Percentiles rank a stretch among this genome's conserved stretches.
phyloP scores from a whole-genome alignment of 2,329 filamentous ascomycete genomes.

The Verticillium isaacii region DNA sequence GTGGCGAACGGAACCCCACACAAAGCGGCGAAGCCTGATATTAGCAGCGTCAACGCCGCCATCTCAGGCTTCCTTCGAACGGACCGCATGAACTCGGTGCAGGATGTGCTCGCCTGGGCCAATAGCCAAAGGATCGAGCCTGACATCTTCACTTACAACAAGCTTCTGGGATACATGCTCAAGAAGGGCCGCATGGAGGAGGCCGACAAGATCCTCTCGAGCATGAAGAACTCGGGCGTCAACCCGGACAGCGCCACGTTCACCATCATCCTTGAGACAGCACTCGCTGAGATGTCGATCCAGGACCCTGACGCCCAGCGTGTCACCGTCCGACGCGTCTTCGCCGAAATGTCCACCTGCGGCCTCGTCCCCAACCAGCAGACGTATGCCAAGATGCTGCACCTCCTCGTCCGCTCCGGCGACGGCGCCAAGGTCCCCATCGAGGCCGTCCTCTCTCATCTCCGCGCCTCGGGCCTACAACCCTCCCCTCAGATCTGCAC shows the following conservation, averaged over 20 bases:
- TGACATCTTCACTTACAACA: conserved; percentile 62
- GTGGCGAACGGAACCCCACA: conserved; percentile 19
- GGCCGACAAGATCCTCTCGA: conserved; percentile 45
- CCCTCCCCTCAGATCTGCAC: conserved; percentile 67
- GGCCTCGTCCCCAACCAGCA: conserved; percentile 56
- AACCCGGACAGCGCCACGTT: conserved; percentile 65
- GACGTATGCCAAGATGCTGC: conserved; percentile 66
- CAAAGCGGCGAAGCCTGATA: conserved; percentile 51
- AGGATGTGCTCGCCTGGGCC: conserved; percentile 56
- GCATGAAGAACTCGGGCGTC: conserved; percentile 54
- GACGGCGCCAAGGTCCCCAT: conserved; percentile 44
- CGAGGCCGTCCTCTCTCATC: conserved; percentile 56
- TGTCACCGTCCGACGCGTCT: conserved; percentile 44
- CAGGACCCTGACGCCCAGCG: conserved; percentile 44
- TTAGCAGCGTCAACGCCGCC: conserved; percentile 65
- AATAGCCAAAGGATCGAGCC: conserved; percentile 48
- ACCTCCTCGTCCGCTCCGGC: conserved; percentile 47
- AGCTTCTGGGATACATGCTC: conserved; percentile 58
- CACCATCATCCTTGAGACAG: conserved; percentile 63
- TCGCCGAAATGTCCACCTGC: conserved; percentile 51
- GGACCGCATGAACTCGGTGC: conserved; percentile 42
- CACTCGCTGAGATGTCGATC: conserved; percentile 36
- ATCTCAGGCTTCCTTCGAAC: conserved; percentile 56
- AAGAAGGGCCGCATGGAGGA: conserved; percentile 40
- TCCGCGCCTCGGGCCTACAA: conserved; percentile 47